These are phyloP conservation scores for Dactylis glomerata DNA, from an alignment of 176 grass and related monocot genomes.

Conservation along the genomic window DNA sequence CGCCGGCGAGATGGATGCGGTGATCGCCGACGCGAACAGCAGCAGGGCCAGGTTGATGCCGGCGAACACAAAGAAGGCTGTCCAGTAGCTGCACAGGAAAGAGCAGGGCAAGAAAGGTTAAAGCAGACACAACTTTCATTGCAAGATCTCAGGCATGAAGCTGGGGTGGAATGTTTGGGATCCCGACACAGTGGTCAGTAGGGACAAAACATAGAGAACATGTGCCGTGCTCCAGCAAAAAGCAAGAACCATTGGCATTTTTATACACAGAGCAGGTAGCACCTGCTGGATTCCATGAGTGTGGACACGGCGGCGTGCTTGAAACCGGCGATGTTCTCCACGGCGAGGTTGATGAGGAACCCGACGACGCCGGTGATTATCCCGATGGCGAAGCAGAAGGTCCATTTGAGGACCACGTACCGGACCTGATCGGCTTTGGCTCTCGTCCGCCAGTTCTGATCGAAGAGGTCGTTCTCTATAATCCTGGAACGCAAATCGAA, in stretches of 20 bases:
- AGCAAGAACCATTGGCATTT: neutral
- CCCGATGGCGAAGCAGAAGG: constrained; percentile 79
- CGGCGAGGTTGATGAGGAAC: constrained; percentile 88
- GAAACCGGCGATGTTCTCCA: constrained; percentile 83
- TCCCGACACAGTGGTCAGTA: neutral
- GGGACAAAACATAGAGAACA: constrained; percentile 3
- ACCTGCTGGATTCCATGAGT: constrained; percentile 69
- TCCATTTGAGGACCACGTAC: constrained; percentile 91
- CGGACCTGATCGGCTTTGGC: constrained; percentile 46
- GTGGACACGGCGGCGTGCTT: constrained; percentile 64
- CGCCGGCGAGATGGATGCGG: constrained; percentile 71
- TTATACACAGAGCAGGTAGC: neutral
- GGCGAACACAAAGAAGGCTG: constrained; percentile 68
- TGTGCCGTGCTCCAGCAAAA: too few relatives aligned
- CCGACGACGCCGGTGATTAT: constrained; percentile 55
- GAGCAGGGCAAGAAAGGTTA: neutral
- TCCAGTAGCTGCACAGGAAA: constrained; percentile 56
- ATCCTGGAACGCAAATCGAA: constrained; percentile 53
- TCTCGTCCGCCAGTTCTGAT: constrained; percentile 83
- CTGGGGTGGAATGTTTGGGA: neutral
- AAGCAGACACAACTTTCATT: neutral
- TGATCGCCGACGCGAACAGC: constrained; percentile 66
- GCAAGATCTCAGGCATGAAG: neutral
- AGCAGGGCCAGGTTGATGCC: constrained; percentile 68
- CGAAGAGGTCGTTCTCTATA: constrained; percentile 91